These are phyloP conservation scores for Phylloporus scabripes DNA, from an alignment of 768 basidiomycete species.

Conservation along the genomic window DNA sequence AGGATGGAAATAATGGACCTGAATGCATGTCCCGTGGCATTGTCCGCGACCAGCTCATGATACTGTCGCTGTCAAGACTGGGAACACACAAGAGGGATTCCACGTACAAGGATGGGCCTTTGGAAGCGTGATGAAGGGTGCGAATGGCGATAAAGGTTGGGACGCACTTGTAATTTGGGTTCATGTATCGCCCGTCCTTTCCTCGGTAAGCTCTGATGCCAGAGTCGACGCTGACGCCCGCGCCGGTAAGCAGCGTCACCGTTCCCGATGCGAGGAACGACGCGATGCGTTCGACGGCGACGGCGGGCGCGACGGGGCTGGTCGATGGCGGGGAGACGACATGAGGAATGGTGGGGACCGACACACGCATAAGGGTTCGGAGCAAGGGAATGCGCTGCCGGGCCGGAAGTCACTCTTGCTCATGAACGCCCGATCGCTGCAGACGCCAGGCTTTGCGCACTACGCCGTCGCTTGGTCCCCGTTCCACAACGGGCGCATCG, in stretches of 20 bases:
- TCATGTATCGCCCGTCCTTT: conserved; percentile 77
- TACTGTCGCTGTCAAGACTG: conserved; percentile 41
- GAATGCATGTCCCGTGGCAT: conserved; percentile 61
- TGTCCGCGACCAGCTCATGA: conserved; percentile 74
- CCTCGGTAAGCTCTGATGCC: conserved; percentile 95
- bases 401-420: background rate
- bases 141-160: background rate
- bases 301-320: conserved; percentile 38
- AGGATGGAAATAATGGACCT: conserved; percentile 41
- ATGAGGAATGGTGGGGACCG: conserved; percentile 70
- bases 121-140: conserved; percentile 14
- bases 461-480: conserved; percentile 82
- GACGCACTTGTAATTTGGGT: conserved; percentile 80
- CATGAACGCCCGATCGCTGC: conserved; percentile 15
- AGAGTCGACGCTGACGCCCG: conserved; percentile 92
- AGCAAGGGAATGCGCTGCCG: background rate
- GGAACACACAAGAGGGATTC: background rate
- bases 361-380: conserved; percentile 55
- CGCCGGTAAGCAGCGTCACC: conserved; percentile 75
- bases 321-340: conserved; percentile 37
- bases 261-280: conserved; percentile 67
- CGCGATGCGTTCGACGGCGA: conserved; percentile 56
- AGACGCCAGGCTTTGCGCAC: conserved; percentile 82
- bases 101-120: conserved; percentile 54
- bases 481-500: conserved; percentile 68